phyloP scores from a whole-genome alignment of 495 filamentous ascomycete species.

The Sporormia fimetaria region DNA sequence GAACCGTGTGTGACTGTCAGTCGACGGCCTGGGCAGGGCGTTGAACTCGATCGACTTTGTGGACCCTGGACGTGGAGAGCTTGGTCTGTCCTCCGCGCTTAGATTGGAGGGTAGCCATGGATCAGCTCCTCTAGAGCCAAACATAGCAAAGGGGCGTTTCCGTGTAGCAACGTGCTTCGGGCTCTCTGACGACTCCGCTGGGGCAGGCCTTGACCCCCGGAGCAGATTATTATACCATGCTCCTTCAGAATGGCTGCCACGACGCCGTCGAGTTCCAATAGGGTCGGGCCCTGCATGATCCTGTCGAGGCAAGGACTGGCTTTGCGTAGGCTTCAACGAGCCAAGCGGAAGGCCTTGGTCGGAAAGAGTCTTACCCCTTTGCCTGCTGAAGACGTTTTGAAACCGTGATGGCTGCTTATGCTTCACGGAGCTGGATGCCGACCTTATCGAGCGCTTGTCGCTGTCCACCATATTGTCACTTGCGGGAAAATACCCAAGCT shows the following conservation, averaged over 20 bases:
- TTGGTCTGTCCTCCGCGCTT: constrained; percentile 20
- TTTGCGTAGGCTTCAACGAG: constrained; percentile 28
- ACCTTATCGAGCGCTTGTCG: constrained; percentile 31
- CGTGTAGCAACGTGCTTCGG: constrained; percentile 24
- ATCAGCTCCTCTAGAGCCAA: constrained; percentile 23
- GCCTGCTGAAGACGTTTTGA: constrained; percentile 30
- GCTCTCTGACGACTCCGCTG: constrained; percentile 20
- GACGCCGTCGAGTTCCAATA: constrained; percentile 16
- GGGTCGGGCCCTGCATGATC: constrained; percentile 20
- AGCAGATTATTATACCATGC: constrained; percentile 23
- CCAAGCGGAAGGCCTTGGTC: constrained; percentile 31
- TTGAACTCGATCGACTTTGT: constrained; percentile 28
- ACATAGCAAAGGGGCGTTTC: constrained; percentile 25
- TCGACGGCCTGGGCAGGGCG: constrained; percentile 29
- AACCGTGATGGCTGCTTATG: constrained; percentile 26
- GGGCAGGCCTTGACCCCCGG: constrained; percentile 14
- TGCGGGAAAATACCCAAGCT: constrained; percentile 24
- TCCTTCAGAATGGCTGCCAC: constrained; percentile 24
- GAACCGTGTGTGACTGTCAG: constrained; percentile 26
- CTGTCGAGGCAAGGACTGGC: constrained; percentile 33
- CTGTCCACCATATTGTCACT: constrained; percentile 28
- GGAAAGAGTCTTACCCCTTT: constrained; percentile 30
- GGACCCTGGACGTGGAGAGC: constrained; percentile 30
- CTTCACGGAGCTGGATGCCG: constrained; percentile 28
- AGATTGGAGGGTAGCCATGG: constrained; percentile 24